Evolutionary conservation across 305 asterid genomes (phyloP).

Genomic region (Fraxinus xanthoxyloides): DNA sequence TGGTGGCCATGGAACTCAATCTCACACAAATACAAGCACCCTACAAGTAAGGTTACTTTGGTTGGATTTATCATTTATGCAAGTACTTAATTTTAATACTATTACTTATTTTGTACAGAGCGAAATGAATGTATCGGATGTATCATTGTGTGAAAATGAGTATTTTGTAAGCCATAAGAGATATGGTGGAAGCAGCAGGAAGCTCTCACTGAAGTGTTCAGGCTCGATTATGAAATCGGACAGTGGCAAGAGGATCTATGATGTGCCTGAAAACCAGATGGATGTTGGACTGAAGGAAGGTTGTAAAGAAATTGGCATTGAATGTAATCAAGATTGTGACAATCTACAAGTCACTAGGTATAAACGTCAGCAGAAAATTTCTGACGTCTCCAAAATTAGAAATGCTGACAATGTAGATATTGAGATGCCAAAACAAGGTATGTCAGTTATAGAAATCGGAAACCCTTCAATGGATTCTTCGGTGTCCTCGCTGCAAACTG

Average conservation of each 20-base stretch:
- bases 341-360: slow-evolving; percentile 25
- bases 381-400: slow-evolving; percentile 32
- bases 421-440: slow-evolving; percentile 21
- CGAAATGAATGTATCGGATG: slow-evolving; percentile 34
- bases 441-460: slow-evolving; percentile 27
- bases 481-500: slow-evolving; percentile 22
- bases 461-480: slow-evolving; percentile 23
- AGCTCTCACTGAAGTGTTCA: slow-evolving; percentile 44
- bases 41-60: slow-evolving; percentile 39
- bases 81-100: slow-evolving; percentile 8
- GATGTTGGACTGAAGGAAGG: slow-evolving; percentile 31
- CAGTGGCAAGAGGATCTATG: slow-evolving; percentile 19
- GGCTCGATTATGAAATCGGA: slow-evolving; percentile 31
- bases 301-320: slow-evolving; percentile 17
- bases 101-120: slow-evolving; percentile 35
- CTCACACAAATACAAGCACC: slow-evolving; percentile 28
- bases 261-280: slow-evolving; percentile 25
- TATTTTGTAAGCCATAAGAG: slow-evolving; percentile 25
- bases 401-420: slow-evolving; percentile 21
- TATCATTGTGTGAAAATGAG: slow-evolving; percentile 25
- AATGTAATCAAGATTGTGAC: slow-evolving; percentile 18
- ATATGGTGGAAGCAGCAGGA: slow-evolving; percentile 41
- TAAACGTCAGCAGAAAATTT: slow-evolving; percentile 37
- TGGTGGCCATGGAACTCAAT: slow-evolving; percentile 30
- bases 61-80: neutral